A percentile compares a stretch with the other conserved stretches of the same genome.
Evolutionary conservation across 2,329 filamentous ascomycete species (phyloP).

Genomic region (Aspergillus sp.): DNA sequence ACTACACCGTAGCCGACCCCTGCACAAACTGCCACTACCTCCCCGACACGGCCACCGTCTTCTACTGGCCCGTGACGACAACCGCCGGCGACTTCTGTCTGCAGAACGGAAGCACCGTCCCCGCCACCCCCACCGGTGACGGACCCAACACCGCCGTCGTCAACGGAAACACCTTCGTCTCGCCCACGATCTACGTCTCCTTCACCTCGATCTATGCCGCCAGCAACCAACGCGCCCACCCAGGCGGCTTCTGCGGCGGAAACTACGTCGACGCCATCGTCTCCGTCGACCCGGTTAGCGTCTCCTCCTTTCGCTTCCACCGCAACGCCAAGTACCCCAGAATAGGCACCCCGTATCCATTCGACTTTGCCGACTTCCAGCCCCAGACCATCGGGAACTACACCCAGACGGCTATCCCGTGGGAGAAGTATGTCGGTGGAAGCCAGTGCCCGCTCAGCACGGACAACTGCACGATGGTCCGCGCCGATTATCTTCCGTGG

Average conservation of each 20-base stretch:
- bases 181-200: constrained; percentile 21
- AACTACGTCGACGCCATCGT: constrained; percentile 17
- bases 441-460: constrained; percentile 15
- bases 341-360: constrained; percentile 20
- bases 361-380: constrained; percentile 21
- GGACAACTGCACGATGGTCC: constrained; percentile 17
- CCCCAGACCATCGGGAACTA: constrained; percentile 17
- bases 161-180: constrained; percentile 18
- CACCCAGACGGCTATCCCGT: constrained; percentile 18
- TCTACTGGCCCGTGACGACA: constrained; percentile 25
- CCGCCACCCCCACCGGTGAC: constrained; percentile 9
- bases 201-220: constrained; percentile 22
- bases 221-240: constrained; percentile 15
- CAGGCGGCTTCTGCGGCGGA: constrained; percentile 16
- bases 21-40: constrained; percentile 20
- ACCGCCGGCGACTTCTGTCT: constrained; percentile 16
- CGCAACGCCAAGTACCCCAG: constrained; percentile 20
- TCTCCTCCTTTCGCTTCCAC: constrained; percentile 18
- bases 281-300: constrained; percentile 13
- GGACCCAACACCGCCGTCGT: constrained; percentile 20
- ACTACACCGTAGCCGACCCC: constrained; percentile 16
- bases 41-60: constrained; percentile 20
- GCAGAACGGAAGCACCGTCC: constrained; percentile 18
- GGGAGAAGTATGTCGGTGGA: constrained; percentile 19
- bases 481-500: constrained; percentile 21